phyloP scores from a whole-genome alignment of 257 asterid species.

The Solanum dulcamara region DNA sequence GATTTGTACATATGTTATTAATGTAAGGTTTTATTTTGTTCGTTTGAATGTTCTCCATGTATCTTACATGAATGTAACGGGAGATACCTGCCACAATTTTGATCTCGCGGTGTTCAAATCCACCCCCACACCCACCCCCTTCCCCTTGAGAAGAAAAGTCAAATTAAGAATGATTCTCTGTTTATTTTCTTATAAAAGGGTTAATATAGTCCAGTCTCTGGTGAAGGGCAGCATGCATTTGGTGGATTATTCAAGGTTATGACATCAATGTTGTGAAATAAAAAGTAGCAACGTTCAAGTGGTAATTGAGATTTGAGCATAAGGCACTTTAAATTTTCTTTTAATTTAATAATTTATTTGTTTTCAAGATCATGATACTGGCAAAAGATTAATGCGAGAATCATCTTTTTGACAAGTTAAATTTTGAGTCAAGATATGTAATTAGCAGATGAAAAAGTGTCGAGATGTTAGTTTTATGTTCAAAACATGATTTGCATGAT shows the following conservation, averaged over 20 bases:
- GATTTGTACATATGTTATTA: conserved; percentile 1
- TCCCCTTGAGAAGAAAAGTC: neutral
- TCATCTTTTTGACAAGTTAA: too few species aligned
- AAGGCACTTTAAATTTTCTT: neutral
- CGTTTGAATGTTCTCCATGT: neutral
- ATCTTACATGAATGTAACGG: neutral
- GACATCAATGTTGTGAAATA: neutral
- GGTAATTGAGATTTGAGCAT: neutral
- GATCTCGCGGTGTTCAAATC: neutral
- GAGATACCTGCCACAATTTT: neutral
- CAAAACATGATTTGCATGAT: too few species aligned
- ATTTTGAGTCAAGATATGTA: too few species aligned
- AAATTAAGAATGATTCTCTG: neutral
- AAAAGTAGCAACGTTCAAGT: neutral
- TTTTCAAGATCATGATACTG: neutral
- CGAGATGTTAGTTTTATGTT: too few species aligned
- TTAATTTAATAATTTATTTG: neutral
- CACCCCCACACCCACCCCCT: neutral
- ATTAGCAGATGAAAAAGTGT: too few species aligned
- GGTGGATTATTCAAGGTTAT: neutral
- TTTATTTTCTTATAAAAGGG: neutral
- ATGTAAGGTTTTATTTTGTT: conserved; percentile 1
- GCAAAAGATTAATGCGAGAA: neutral
- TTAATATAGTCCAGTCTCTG: neutral
- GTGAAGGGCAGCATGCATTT: neutral